Evolutionary conservation across 1,284 basidiomycete genomes (phyloP), one percentile per base, ranked within the genome.

Genomic region (Prillingera fragicola): DNA sequence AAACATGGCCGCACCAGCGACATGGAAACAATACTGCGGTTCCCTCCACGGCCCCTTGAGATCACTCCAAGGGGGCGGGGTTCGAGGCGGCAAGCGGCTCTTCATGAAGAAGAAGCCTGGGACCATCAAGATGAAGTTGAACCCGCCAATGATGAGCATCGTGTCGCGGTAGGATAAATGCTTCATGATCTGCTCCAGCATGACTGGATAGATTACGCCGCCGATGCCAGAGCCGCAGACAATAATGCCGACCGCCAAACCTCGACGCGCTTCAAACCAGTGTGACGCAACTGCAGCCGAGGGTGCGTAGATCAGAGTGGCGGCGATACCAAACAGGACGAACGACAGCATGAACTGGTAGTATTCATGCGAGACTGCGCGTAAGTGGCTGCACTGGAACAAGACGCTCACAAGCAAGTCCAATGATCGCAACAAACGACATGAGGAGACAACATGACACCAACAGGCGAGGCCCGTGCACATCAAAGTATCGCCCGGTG

Each of bases 331-430:
- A 24, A 62, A 63, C 1, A 59, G 48, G 3, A 56, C 41, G 27
- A 63, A 62, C 3, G 62, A 57, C 3, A 67, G 57, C 14, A 67
- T 41, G 46, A 69, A 60, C 36, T 69, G 65, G 43, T 62, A 69
- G 50, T 60, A 69, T 37, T 60, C 46, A n/a, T 62, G 48, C 28
- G 60, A 67, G 48, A 67, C 40, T 41, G 21, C 8, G 22, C 8
- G 21, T 12, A 29, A 3, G n/a, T n/a, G n/a, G n/a, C n/a, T n/a
- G n/a, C n/a, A n/a, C n/a, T 35, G n/a, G 21, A 14, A 13, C n/a
- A 10, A 39, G n/a, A n/a, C n/a, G n/a, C 38, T 39, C 28, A 39
- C 38, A 69, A 5, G 67, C 65, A 18, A 67, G 40, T 15, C 49
- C 60, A 19, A 67, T 42, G 13, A 65, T 38, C 8, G 59, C 52